Percentiles rank a stretch among this genome's conserved stretches.
phyloP scores from a whole-genome alignment of 2,329 filamentous ascomycete species.

The Fusarium cicatricum region DNA sequence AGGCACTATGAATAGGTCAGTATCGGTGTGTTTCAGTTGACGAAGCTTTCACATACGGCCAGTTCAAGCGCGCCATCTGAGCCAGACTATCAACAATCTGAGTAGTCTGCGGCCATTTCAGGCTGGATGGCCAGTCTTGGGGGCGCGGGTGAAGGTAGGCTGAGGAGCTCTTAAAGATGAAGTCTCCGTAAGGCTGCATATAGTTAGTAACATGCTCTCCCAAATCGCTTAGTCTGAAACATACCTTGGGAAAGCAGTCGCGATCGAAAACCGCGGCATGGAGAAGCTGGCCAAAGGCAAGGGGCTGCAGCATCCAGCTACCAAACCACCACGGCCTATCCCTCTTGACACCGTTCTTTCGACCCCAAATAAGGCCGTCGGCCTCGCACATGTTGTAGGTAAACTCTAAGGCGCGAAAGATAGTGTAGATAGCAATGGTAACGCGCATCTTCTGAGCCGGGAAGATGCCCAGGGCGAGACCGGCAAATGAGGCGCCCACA shows the following conservation, averaged over 20 bases:
- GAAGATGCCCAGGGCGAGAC: conserved; percentile 81
- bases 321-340: conserved; percentile 83
- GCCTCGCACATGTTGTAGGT: conserved; percentile 84
- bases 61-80: conserved; percentile 80
- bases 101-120: conserved; percentile 78
- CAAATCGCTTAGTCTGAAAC: conserved; percentile 26
- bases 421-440: conserved; percentile 81
- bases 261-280: conserved; percentile 81
- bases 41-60: conserved; percentile 71
- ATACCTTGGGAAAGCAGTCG: conserved; percentile 73
- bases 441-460: conserved; percentile 73
- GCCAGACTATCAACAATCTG: conserved; percentile 84
- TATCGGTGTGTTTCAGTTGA: background rate
- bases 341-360: conserved; percentile 61
- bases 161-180: conserved; percentile 75
- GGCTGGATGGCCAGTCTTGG: conserved; percentile 67
- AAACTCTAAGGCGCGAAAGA: conserved; percentile 86
- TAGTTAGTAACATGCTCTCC: background rate
- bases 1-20: conserved; percentile 61
- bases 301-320: conserved; percentile 81
- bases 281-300: conserved; percentile 78
- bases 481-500: conserved; percentile 88
- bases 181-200: conserved; percentile 51
- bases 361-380: conserved; percentile 72
- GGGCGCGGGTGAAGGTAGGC: conserved; percentile 82